Percentiles rank a stretch among this genome's conserved stretches.
Conservation (phyloP, 345 rosid genomes). For the Salix brachista region DNA sequence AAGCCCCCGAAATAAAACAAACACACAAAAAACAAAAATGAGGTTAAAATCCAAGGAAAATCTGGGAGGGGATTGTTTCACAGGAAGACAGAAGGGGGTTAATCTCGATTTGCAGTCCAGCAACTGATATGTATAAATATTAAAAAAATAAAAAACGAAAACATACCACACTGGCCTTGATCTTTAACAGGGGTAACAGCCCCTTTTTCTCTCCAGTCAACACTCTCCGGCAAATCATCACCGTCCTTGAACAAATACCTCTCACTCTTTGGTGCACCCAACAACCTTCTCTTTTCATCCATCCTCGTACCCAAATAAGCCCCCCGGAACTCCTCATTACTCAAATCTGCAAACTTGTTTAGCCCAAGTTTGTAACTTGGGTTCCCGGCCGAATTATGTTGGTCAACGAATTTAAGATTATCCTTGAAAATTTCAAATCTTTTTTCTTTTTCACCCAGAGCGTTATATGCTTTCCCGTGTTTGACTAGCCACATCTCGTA, state of each 20-base stretch:
- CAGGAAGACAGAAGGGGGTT: not conserved
- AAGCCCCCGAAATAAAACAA: not conserved
- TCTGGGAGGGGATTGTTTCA: not conserved
- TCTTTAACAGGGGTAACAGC: slow-evolving; percentile 26
- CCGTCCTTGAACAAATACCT: slow-evolving; percentile 12
- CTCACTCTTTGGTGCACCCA: not conserved
- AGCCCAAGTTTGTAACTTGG: slow-evolving; percentile 49
- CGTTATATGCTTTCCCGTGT: slow-evolving; percentile 52
- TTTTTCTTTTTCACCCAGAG: slow-evolving; percentile 51
- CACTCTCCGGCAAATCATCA: slow-evolving; percentile 18
- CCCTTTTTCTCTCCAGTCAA: slow-evolving; percentile 30
- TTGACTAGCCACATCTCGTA: slow-evolving; percentile 55
- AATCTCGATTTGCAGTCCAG: not conserved
- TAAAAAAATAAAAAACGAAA: not conserved
- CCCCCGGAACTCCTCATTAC: slow-evolving; percentile 45
- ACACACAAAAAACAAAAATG: not conserved
- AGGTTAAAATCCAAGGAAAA: not conserved
- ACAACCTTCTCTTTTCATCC: slow-evolving; percentile 9
- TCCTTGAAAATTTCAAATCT: slow-evolving; percentile 59
- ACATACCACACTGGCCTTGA: slow-evolving; percentile 32
- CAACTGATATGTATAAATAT: not conserved
- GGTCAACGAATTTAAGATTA: slow-evolving; percentile 47
- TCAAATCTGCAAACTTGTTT: slow-evolving; percentile 61
- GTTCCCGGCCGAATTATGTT: slow-evolving; percentile 39
- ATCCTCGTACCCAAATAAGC: slow-evolving; percentile 43